A percentile compares a stretch with the other conserved stretches of the same genome.
Evolutionary conservation across 345 rosid genomes (phyloP).

Genomic region (Citrus unshiu): DNA sequence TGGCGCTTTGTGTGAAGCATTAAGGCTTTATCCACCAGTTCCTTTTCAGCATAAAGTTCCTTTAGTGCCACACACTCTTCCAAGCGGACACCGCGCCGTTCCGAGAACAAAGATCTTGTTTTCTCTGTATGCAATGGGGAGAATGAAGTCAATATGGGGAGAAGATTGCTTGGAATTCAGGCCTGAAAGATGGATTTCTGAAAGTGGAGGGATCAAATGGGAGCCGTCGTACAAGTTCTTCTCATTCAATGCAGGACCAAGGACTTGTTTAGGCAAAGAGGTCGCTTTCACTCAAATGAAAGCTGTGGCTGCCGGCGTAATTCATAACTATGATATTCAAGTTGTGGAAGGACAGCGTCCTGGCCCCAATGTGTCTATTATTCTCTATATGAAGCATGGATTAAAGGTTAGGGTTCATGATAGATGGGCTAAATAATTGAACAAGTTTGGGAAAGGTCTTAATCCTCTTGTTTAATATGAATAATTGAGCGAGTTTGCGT

Average conservation of each 20-base stretch:
- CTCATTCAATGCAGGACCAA: slow-evolving; percentile 7
- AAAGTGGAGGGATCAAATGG: slow-evolving; percentile 24
- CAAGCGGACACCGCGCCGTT: no score
- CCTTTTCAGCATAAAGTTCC: no score
- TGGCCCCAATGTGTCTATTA: neutral
- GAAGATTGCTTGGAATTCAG: slow-evolving; percentile 34
- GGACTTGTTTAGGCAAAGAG: slow-evolving; percentile 3
- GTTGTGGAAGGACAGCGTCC: neutral
- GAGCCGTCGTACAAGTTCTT: neutral
- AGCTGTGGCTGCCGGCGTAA: neutral
- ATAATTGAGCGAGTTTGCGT: neutral
- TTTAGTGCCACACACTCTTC: no score
- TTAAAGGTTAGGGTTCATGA: neutral
- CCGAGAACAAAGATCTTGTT: no score
- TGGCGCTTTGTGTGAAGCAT: no score
- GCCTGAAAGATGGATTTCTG: slow-evolving; percentile 41
- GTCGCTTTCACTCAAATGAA: slow-evolving; percentile 10
- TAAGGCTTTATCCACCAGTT: no score
- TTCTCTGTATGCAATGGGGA: no score
- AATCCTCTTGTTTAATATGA: no score
- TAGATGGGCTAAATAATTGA: neutral
- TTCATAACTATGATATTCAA: neutral
- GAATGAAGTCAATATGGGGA: slow-evolving; percentile 19
- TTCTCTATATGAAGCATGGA: neutral
- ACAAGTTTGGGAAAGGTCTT: neutral